Evolutionary conservation across 2,329 filamentous ascomycete species (phyloP).

Genomic region (Epichloe festucae): DNA sequence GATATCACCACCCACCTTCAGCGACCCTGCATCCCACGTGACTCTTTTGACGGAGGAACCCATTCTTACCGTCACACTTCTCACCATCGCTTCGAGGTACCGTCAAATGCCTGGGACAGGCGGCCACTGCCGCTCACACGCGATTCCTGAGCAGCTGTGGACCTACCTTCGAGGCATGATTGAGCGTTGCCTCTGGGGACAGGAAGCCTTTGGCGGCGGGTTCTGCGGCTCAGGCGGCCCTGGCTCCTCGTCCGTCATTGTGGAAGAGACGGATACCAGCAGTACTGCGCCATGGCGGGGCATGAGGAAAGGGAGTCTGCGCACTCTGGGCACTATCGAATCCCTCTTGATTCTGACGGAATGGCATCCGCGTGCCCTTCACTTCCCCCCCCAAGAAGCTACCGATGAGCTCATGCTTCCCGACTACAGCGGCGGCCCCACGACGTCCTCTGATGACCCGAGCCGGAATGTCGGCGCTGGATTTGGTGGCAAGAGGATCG

Average conservation of each 20-base stretch:
- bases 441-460: conserved; percentile 24
- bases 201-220: conserved; percentile 86
- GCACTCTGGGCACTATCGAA: conserved; percentile 88
- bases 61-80: conserved; percentile 78
- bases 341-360: conserved; percentile 89
- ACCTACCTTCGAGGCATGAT: conserved; percentile 90
- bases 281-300: conserved; percentile 59
- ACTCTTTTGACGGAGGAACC: conserved; percentile 81
- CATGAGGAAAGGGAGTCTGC: conserved; percentile 62
- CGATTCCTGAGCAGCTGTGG: conserved; percentile 94
- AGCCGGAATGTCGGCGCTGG: conserved; percentile 30
- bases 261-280: conserved; percentile 46
- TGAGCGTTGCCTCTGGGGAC: conserved; percentile 86
- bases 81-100: conserved; percentile 85
- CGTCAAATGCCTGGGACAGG: conserved; percentile 68
- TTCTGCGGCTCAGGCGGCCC: conserved; percentile 60
- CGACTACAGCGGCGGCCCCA: conserved; percentile 36
- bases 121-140: conserved; percentile 69
- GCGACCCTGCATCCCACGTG: conserved; percentile 64
- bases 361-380: conserved; percentile 89
- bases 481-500: conserved; percentile 74
- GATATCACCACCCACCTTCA: conserved; percentile 84
- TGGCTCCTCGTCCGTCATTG: conserved; percentile 24
- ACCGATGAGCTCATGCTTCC: conserved; percentile 57
- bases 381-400: conserved; percentile 76